These are phyloP conservation scores for Macrolepiota dolichaula DNA, from an alignment of 768 basidiomycete species.

Conservation along the genomic window DNA sequence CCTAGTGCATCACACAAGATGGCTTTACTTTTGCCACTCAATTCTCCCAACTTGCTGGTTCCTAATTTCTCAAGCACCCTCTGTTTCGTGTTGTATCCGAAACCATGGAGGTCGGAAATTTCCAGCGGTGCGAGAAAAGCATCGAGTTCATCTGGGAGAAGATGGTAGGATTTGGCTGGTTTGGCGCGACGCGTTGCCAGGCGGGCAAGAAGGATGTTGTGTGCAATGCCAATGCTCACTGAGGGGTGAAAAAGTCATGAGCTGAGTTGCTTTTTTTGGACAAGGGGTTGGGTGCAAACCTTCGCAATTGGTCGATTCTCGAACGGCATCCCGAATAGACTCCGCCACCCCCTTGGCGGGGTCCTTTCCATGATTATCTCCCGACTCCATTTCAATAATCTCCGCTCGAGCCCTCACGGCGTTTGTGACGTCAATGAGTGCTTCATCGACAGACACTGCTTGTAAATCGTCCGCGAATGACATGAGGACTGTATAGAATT, in stretches of 20 bases:
- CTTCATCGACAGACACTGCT: conserved; percentile 96
- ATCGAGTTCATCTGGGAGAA: conserved; percentile 49
- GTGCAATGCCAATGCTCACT: conserved; percentile 92
- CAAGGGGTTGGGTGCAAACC: conserved; percentile 36
- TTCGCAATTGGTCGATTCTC: conserved; percentile 80
- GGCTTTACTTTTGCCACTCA: conserved; percentile 59
- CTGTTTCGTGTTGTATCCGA: conserved; percentile 70
- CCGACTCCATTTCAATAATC: background rate
- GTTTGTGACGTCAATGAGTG: conserved; percentile 82
- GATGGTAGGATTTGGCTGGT: conserved; percentile 83
- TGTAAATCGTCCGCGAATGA: conserved; percentile 86
- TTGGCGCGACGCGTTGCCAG: conserved; percentile 91
- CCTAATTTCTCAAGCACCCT: conserved; percentile 84
- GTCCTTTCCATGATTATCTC: conserved; percentile 35
- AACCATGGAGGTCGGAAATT: conserved; percentile 83
- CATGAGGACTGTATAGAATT: conserved; percentile 94
- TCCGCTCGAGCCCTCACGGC: conserved; percentile 35
- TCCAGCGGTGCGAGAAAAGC: conserved; percentile 63
- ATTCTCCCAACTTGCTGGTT: conserved; percentile 63
- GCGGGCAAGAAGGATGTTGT: conserved; percentile 91
- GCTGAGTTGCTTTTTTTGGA: background rate
- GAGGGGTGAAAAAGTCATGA: background rate
- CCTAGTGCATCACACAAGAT: conserved; percentile 74
- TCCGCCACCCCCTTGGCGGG: conserved; percentile 79
- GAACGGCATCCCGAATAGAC: conserved; percentile 72